These are phyloP conservation scores for Tritrichomonas foetus DNA, from an alignment of 208 protist species.

Conservation along the genomic window DNA sequence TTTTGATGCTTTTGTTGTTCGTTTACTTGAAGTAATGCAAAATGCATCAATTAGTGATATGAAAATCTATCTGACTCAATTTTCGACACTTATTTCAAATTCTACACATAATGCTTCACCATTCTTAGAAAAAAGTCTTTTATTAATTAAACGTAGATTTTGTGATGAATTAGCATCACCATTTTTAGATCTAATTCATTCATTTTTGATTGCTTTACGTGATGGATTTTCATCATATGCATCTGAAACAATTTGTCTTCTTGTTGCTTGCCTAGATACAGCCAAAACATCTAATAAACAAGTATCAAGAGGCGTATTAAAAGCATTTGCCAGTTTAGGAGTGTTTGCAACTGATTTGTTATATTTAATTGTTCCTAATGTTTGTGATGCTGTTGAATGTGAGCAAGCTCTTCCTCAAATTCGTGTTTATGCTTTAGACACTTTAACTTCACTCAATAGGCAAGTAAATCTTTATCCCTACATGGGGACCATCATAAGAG, in stretches of 20 bases:
- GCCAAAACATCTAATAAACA: not conserved
- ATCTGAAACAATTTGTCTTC: not conserved
- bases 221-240: not conserved
- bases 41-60: not conserved
- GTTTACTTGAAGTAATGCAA: not conserved
- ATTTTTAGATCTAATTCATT: not conserved
- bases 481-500: not conserved
- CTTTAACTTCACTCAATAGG: not conserved
- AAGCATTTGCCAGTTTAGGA: not conserved
- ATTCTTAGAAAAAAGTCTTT: not conserved
- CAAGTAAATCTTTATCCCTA: not conserved
- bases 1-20: not conserved
- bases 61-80: not conserved
- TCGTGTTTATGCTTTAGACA: not conserved
- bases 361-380: not conserved
- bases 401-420: not conserved
- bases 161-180: not conserved
- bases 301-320: not conserved
- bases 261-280: not conserved
- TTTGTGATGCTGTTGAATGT: not conserved
- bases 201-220: not conserved
- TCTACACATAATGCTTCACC: not conserved
- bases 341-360: not conserved
- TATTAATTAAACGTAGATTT: not conserved
- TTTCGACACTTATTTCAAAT: not conserved